Evolutionary conservation across 2,329 filamentous ascomycete species (phyloP).

Genomic region (Fusarium poae): DNA sequence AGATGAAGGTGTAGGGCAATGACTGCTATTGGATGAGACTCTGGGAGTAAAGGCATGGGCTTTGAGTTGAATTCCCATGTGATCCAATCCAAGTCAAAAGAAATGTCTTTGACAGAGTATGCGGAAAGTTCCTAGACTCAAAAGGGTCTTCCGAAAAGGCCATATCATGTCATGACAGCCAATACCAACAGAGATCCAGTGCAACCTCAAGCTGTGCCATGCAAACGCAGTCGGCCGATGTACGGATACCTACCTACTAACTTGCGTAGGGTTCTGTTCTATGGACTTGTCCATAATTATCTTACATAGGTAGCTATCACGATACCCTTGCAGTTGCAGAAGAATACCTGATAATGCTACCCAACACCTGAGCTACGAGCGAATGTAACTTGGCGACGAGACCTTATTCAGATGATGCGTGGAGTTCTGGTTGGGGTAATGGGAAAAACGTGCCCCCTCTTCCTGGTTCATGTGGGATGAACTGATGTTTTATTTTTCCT

Average conservation of each 20-base stretch:
- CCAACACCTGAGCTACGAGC: background rate
- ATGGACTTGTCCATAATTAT: conserved; percentile 5
- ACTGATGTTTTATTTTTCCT: conserved; percentile 37
- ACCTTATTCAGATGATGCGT: conserved; percentile 44
- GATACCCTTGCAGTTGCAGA: conserved; percentile 25
- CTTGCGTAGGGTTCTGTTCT: background rate
- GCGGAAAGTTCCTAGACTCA: conserved; percentile 32
- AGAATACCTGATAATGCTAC: background rate
- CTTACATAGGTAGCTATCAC: conserved; percentile 1
- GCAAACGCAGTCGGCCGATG: conserved; percentile 30
- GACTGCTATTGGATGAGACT: conserved; percentile 20
- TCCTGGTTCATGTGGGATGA: conserved; percentile 18
- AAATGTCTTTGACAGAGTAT: conserved; percentile 28
- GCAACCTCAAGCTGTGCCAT: conserved; percentile 32
- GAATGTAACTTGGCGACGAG: conserved; percentile 17
- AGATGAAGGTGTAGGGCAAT: conserved; percentile 23
- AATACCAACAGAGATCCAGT: conserved; percentile 37
- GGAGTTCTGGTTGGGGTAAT: conserved; percentile 36
- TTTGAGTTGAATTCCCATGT: conserved; percentile 25
- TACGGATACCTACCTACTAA: background rate
- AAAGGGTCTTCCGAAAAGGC: conserved; percentile 11
- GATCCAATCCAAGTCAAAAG: conserved; percentile 29
- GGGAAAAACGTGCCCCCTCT: conserved; percentile 23
- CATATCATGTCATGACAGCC: conserved; percentile 1
- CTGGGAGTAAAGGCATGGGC: conserved; percentile 29